Percentiles rank a stretch among this genome's conserved stretches.
phyloP scores from a whole-genome alignment of 2,329 filamentous ascomycete genomes.

The Thelonectria discophora region DNA sequence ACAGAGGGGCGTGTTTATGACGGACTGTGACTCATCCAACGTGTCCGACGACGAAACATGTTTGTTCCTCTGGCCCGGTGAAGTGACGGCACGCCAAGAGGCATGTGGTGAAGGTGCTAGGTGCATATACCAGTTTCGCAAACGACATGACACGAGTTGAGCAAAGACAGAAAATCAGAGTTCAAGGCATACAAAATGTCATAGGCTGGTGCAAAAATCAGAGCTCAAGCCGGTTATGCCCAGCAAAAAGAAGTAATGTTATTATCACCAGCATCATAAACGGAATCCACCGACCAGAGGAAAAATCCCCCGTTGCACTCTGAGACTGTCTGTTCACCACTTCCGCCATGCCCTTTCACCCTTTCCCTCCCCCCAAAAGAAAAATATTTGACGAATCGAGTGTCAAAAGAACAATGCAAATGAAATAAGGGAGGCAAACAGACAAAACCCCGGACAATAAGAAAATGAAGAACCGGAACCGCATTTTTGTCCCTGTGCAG shows the following conservation, averaged over 20 bases:
- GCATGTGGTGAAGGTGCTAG: neutral
- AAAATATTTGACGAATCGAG: neutral
- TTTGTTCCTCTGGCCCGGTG: neutral
- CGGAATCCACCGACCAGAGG: conserved; percentile 17
- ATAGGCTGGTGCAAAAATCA: too few relatives aligned
- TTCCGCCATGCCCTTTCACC: neutral
- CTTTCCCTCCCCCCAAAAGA: conserved; percentile 11
- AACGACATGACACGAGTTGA: too few relatives aligned
- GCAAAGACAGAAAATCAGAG: neutral
- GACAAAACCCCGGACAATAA: conserved; percentile 3
- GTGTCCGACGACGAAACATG: neutral
- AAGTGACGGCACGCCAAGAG: neutral
- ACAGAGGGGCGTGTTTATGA: conserved; percentile 11
- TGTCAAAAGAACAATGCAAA: neutral
- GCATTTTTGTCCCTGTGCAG: conserved; percentile 10
- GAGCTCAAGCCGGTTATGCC: conserved; percentile 31
- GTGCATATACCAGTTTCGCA: too few relatives aligned
- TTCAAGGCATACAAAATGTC: conserved; percentile 28
- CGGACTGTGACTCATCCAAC: conserved; percentile 8
- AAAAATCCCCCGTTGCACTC: conserved; percentile 18
- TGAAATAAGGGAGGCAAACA: too few relatives aligned
- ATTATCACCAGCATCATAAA: conserved; percentile 31
- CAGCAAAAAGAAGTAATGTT: conserved; percentile 22
- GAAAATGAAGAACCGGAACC: conserved; percentile 15
- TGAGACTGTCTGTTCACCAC: conserved; percentile 3